phyloP scores from a whole-genome alignment of 495 filamentous ascomycete genomes.

The Astrothelium subdiscretum region DNA sequence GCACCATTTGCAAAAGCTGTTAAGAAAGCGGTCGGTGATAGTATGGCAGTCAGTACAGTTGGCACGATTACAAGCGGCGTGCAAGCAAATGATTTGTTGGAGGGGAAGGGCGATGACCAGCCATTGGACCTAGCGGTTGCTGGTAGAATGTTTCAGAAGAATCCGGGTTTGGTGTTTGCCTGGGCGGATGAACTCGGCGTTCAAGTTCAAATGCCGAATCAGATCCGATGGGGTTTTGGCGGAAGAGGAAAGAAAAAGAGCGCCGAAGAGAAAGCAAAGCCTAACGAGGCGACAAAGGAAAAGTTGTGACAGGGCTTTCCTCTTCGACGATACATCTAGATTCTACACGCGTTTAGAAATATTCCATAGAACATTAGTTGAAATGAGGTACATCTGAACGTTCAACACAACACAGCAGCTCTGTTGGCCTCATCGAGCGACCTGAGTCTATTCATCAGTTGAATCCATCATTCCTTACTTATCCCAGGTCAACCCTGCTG shows the following conservation, averaged over 20 bases:
- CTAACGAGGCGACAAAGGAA: not conserved
- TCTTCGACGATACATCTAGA: not conserved
- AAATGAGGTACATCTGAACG: too few species aligned
- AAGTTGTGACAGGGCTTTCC: not conserved
- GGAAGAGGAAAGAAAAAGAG: conserved; percentile 22
- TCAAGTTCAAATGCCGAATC: conserved; percentile 50
- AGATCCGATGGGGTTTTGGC: conserved; percentile 53
- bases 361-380: too few species aligned
- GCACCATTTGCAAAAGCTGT: conserved; percentile 49
- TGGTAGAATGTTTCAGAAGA: conserved; percentile 58
- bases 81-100: conserved; percentile 43
- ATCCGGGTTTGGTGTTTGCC: conserved; percentile 54
- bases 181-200: conserved; percentile 58
- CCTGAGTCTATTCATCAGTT: too few species aligned
- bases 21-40: conserved; percentile 52
- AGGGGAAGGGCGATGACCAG: conserved; percentile 31
- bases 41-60: conserved; percentile 46
- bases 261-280: conserved; percentile 2
- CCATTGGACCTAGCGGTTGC: conserved; percentile 46
- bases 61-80: conserved; percentile 48
- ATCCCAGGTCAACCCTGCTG: too few species aligned
- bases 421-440: too few species aligned
- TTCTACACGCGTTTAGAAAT: not conserved
- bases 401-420: too few species aligned
- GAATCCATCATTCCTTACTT: too few species aligned